Evolutionary conservation across 371 early-diverging fungal species (phyloP), one percentile per base, ranked within the genome.

Genomic region (Rhizopus microsporus): DNA sequence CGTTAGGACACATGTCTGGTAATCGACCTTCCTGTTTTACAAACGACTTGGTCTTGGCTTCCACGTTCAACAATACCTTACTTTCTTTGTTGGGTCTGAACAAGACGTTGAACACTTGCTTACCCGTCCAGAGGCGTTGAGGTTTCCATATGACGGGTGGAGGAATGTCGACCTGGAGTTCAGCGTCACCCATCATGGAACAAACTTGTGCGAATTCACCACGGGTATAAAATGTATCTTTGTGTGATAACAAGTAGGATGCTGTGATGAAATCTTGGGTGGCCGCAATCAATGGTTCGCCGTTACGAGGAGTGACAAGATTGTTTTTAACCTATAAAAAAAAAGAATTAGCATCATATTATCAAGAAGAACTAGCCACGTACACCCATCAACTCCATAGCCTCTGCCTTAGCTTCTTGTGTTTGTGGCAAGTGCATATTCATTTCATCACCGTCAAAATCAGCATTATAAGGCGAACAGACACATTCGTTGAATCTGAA

Each of bases 391-490:
- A 99, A 77, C 69, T 93, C 91, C 54, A 93, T 88, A 1, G 99
- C 99, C 72, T 99, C 99, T 2, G 97, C 92, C 33, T 96, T 87
- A 1, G 99, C 98, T 80, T 99, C 99, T 74, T 97, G 93, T 3
- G 99, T 99, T 77, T 99, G 99, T 12, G 99, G 99, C 6, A 99
- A 91, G 77, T 99, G 99, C 74, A 99, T 82, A 74, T 99, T 99
- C 99, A 99, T 99, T 78, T 99, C 99, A 78, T 99, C 99, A 65
- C 99, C 99, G 72, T 99, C 99, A 74, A 99, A 99, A 87, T 99
- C 99, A 39, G 99, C 99, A 76, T 99, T 99, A 70, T 99, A 99
- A 23, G 99, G 99, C 4, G 96, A 89, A 75, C 99, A 99, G 4
- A 98, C 99, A 86, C 98, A 99, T 74, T 98, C 99, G 72, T 99